Percentiles rank a stretch among this genome's conserved stretches.
Conservation (phyloP, 108 stramenopile species). For the Chaetoceros muelleri region DNA sequence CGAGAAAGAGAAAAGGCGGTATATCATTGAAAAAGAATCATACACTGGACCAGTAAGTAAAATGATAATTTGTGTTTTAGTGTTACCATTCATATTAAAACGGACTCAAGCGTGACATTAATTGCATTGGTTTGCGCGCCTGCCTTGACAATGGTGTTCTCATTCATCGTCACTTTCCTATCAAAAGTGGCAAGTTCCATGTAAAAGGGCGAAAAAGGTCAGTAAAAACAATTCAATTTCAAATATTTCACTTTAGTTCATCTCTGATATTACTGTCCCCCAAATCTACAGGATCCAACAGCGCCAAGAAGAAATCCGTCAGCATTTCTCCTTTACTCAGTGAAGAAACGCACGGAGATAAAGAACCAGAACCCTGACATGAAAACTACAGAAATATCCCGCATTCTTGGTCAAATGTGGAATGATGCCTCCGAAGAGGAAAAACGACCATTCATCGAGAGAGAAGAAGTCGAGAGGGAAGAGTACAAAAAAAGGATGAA, state of each 20-base stretch:
- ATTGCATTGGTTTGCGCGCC: too few species aligned
- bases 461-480: slow-evolving; percentile 14
- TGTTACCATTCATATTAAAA: background rate
- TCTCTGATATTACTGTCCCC: background rate
- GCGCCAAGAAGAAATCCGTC: slow-evolving; percentile 45
- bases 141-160: too few species aligned
- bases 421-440: slow-evolving; percentile 25
- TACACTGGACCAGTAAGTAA: slow-evolving; percentile 36
- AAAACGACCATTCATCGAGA: slow-evolving; percentile 25
- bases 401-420: slow-evolving; percentile 32
- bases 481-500: slow-evolving; percentile 22
- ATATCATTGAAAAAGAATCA: slow-evolving; percentile 31
- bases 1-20: slow-evolving; percentile 43
- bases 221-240: background rate
- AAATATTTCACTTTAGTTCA: background rate
- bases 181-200: slow-evolving; percentile 3
- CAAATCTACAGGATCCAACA: slow-evolving; percentile 20
- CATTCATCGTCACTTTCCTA: too few species aligned
- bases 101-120: too few species aligned
- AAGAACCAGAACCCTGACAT: slow-evolving; percentile 30
- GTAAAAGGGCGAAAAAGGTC: slow-evolving; percentile 21
- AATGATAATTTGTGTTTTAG: background rate
- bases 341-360: slow-evolving; percentile 16
- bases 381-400: slow-evolving; percentile 39
- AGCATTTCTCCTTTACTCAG: slow-evolving; percentile 39